Conservation (phyloP, 371 early-diverging fungal species). For the Parasitella parasitica region DNA sequence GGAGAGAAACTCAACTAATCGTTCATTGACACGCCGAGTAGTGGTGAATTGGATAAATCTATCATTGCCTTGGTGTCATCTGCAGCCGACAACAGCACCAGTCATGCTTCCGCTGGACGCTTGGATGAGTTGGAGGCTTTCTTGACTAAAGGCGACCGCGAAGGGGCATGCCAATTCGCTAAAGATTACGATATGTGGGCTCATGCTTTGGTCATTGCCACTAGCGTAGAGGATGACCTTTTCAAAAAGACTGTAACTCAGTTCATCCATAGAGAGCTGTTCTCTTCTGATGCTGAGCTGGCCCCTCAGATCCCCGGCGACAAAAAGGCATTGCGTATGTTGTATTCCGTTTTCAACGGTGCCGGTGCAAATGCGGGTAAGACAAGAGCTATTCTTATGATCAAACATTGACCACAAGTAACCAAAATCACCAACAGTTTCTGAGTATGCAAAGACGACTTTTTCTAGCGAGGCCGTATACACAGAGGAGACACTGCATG, state of each 20-base stretch:
- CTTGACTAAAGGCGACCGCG: constrained; percentile 73
- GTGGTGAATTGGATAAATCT: constrained; percentile 15
- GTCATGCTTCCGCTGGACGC: constrained; percentile 12
- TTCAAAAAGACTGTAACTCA: constrained; percentile 76
- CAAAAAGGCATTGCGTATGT: constrained; percentile 64
- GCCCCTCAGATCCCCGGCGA: constrained; percentile 34
- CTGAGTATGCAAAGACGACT: constrained; percentile 24
- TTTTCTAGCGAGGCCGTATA: background rate
- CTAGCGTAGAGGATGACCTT: constrained; percentile 61
- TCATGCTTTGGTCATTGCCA: constrained; percentile 87
- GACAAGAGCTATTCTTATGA: background rate
- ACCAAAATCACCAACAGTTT: constrained; percentile 13
- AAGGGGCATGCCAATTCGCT: constrained; percentile 72
- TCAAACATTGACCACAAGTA: background rate
- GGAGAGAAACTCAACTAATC: background rate
- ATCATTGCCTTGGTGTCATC: constrained; percentile 20
- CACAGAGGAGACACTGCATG: constrained; percentile 35
- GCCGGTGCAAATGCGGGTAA: constrained; percentile 57
- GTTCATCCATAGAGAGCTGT: constrained; percentile 64
- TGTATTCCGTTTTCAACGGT: constrained; percentile 77
- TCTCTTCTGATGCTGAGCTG: constrained; percentile 14
- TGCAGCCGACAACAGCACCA: background rate
- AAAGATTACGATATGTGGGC: constrained; percentile 76
- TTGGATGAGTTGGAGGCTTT: constrained; percentile 58
- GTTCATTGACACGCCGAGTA: background rate